phyloP scores from a whole-genome alignment of 257 asterid species.

The Salvia rosmarinus region DNA sequence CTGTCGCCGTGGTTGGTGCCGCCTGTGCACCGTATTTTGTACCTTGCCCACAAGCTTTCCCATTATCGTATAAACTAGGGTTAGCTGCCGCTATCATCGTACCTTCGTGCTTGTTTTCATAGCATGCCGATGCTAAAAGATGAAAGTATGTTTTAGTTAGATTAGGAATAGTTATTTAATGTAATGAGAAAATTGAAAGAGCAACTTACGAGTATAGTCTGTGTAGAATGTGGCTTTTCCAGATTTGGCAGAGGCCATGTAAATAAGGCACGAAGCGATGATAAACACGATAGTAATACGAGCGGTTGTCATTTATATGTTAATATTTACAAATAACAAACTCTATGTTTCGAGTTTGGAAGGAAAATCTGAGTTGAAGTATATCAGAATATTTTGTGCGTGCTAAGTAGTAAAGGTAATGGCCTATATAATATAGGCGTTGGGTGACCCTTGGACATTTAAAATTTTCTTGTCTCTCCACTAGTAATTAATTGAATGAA shows the following conservation, averaged over 20 bases:
- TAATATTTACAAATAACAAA: not conserved
- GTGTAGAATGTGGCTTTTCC: slow-evolving; percentile 30
- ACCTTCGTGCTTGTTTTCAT: slow-evolving; percentile 1
- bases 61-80: slow-evolving; percentile 34
- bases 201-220: slow-evolving; percentile 2
- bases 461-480: not conserved
- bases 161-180: not conserved
- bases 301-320: slow-evolving; percentile 7
- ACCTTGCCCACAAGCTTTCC: slow-evolving; percentile 40
- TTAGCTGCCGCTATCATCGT: slow-evolving; percentile 46
- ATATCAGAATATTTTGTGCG: not conserved
- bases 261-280: not conserved
- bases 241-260: not conserved
- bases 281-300: not conserved
- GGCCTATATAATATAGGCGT: slow-evolving; percentile 17
- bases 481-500: not conserved
- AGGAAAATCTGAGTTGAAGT: not conserved
- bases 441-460: not conserved
- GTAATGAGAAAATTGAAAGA: not conserved
- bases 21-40: slow-evolving; percentile 40
- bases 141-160: not conserved
- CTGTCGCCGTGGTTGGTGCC: slow-evolving; percentile 35
- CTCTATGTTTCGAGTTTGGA: not conserved
- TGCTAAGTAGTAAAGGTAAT: not conserved
- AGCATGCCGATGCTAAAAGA: slow-evolving; percentile 31